A percentile compares a stretch with the other conserved stretches of the same genome.
Evolutionary conservation across 257 asterid species (phyloP).

Genomic region (Rehmannia glutinosa): DNA sequence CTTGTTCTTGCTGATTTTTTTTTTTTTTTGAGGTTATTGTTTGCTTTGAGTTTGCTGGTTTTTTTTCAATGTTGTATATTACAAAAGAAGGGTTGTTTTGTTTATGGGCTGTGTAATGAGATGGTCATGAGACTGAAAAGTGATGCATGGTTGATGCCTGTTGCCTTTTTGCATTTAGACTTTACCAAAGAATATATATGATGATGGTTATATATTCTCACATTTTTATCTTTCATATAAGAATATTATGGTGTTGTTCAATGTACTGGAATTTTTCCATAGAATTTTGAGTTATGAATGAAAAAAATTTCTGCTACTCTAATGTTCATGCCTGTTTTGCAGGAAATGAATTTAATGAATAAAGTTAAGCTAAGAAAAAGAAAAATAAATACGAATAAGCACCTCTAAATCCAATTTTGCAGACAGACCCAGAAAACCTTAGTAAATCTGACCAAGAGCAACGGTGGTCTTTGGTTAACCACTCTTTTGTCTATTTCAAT

Average conservation of each 20-base stretch:
- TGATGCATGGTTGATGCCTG: not conserved
- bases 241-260: not conserved
- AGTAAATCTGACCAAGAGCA: too few species aligned
- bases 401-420: not conserved
- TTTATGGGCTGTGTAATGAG: not conserved
- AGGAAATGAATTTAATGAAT: not conserved
- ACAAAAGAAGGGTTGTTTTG: not conserved
- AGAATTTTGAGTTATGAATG: not conserved
- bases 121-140: not conserved
- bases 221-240: not conserved
- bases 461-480: too few species aligned
- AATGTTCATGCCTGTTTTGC: too few species aligned
- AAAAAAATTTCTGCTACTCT: not conserved
- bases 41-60: not conserved
- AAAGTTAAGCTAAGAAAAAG: not conserved
- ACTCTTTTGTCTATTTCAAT: too few species aligned
- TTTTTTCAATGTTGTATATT: not conserved
- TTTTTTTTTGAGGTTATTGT: not conserved
- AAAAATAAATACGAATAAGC: not conserved
- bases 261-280: not conserved
- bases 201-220: not conserved
- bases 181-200: not conserved
- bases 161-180: not conserved
- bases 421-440: not conserved
- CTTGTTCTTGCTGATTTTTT: conserved; percentile 56